Percentiles rank a stretch among this genome's conserved stretches.
These are phyloP conservation scores for Saccharomyces kudriavzevii DNA, from an alignment of 805 yeast species.

Conservation along the genomic window DNA sequence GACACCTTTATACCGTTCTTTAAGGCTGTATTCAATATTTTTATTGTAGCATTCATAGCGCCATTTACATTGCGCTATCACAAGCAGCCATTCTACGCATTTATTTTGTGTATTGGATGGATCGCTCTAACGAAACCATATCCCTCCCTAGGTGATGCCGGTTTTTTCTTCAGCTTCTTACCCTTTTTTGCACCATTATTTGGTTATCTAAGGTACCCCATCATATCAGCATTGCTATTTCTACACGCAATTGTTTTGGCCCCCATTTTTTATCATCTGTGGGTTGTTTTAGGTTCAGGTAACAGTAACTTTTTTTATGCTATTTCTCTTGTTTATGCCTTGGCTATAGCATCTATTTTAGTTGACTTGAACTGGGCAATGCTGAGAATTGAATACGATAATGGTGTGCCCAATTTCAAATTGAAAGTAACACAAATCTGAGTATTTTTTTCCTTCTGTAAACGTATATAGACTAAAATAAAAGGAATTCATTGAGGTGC, in stretches of 20 bases:
- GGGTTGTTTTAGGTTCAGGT: conserved; percentile 93
- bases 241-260: conserved; percentile 56
- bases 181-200: conserved; percentile 40
- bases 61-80: conserved; percentile 69
- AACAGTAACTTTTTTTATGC: conserved; percentile 96
- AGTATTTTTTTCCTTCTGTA: neutral
- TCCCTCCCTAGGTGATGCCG: conserved; percentile 77
- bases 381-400: conserved; percentile 57
- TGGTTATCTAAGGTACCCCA: conserved; percentile 38
- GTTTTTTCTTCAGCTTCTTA: conserved; percentile 42
- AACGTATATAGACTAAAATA: neutral
- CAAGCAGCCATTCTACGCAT: conserved; percentile 51
- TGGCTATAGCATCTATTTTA: conserved; percentile 58
- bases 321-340: conserved; percentile 70
- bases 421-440: conserved; percentile 46
- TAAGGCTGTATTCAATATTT: conserved; percentile 74
- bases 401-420: conserved; percentile 29
- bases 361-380: conserved; percentile 80
- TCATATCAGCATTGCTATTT: conserved; percentile 46
- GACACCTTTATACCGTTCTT: conserved; percentile 80
- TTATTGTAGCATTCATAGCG: conserved; percentile 52
- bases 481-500: neutral
- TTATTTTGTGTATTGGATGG: conserved; percentile 41
- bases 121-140: conserved; percentile 69
- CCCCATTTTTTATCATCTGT: conserved; percentile 85